These are phyloP conservation scores for Gonapodya sp. DNA, from an alignment of 192 early-diverging fungal genomes.

Conservation along the genomic window DNA sequence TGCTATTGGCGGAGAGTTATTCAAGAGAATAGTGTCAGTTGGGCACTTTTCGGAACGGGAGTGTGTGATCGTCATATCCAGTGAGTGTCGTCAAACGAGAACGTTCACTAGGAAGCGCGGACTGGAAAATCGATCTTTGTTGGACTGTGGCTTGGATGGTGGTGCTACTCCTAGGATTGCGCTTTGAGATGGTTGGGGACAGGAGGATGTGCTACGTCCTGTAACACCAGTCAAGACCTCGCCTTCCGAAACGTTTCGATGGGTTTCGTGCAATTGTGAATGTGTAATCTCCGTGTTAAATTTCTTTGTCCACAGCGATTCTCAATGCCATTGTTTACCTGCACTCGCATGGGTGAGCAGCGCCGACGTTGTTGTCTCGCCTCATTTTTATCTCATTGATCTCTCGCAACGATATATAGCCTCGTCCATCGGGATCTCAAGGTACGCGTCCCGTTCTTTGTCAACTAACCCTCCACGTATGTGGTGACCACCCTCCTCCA, in stretches of 20 bases:
- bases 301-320: too few species aligned
- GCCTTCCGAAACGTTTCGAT: too few species aligned
- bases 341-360: neutral
- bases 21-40: neutral
- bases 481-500: neutral
- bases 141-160: too few species aligned
- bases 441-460: neutral
- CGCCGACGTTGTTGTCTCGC: neutral
- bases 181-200: too few species aligned
- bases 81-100: too few species aligned
- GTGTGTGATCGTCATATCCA: neutral
- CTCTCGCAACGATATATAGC: neutral
- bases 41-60: neutral
- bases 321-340: neutral
- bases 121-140: too few species aligned
- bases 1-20: slow-evolving; percentile 9
- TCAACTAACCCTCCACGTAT: neutral
- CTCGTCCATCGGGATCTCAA: slow-evolving; percentile 4
- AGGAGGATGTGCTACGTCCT: too few species aligned
- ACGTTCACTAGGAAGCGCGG: too few species aligned
- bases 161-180: too few species aligned
- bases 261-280: too few species aligned
- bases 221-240: too few species aligned
- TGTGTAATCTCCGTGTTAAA: too few species aligned
- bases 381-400: neutral